These are phyloP conservation scores for Isabelozyma gotoi DNA, from an alignment of 805 yeast species.

Conservation along the genomic window DNA sequence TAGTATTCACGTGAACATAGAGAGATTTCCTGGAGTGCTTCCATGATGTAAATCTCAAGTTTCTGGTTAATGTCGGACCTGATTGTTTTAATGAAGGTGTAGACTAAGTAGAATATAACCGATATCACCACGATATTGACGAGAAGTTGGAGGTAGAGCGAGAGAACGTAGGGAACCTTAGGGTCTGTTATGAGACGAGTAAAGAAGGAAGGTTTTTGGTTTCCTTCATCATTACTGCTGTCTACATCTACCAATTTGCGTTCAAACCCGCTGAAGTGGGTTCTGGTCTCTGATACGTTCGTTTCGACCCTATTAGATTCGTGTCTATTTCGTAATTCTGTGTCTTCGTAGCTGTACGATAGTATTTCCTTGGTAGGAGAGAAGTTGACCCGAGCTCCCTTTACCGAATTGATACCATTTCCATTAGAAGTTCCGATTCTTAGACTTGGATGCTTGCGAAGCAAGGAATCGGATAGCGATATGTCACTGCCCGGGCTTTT, in stretches of 20 bases:
- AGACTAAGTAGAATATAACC: slow-evolving; percentile 50
- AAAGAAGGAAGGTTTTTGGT: not conserved
- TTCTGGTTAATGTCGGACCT: slow-evolving; percentile 69
- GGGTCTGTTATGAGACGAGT: slow-evolving; percentile 33
- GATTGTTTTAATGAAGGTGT: slow-evolving; percentile 54
- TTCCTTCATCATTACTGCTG: too few species aligned
- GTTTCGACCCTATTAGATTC: not conserved
- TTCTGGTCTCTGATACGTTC: not conserved
- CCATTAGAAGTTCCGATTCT: slow-evolving; percentile 17
- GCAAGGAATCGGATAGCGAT: slow-evolving; percentile 8
- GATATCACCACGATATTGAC: slow-evolving; percentile 56
- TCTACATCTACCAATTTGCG: too few species aligned
- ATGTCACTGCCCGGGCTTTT: slow-evolving; percentile 6
- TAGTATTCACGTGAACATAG: slow-evolving; percentile 68
- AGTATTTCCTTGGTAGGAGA: slow-evolving; percentile 32
- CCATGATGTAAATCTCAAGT: slow-evolving; percentile 60
- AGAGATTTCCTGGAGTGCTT: slow-evolving; percentile 62
- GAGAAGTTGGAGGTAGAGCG: slow-evolving; percentile 62
- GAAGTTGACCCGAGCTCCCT: slow-evolving; percentile 30
- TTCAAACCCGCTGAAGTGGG: not conserved
- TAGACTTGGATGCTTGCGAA: slow-evolving; percentile 17
- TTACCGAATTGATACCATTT: slow-evolving; percentile 25
- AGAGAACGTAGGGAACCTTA: slow-evolving; percentile 53
- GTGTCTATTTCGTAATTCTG: not conserved
- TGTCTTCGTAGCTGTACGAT: slow-evolving; percentile 10